Evolutionary conservation across 805 yeast species (phyloP).

Genomic region (Barnettozyma wickerhamii): DNA sequence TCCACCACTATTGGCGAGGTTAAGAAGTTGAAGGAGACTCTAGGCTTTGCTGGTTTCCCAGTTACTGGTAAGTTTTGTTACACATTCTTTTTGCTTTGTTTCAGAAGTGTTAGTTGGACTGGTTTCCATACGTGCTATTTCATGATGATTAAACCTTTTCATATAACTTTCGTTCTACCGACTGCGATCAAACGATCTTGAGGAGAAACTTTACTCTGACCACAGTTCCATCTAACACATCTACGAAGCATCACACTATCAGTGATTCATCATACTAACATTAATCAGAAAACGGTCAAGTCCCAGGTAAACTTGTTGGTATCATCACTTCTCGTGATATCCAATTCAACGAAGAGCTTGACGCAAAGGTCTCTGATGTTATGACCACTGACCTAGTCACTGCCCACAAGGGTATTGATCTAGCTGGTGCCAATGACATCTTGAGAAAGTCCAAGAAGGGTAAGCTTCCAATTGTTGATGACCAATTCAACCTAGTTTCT

Average conservation of each 20-base stretch:
- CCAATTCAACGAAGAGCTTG: slow-evolving; percentile 82
- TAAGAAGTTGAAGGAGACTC: slow-evolving; percentile 58
- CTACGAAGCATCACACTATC: no score
- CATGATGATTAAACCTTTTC: slow-evolving; percentile 49
- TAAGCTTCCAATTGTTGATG: slow-evolving; percentile 90
- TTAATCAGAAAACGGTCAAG: slow-evolving; percentile 68
- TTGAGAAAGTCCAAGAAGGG: slow-evolving; percentile 94
- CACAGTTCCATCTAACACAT: no score
- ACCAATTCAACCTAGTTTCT: slow-evolving; percentile 69
- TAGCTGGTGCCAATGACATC: slow-evolving; percentile 84
- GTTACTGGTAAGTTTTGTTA: slow-evolving; percentile 99
- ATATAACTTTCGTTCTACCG: slow-evolving; percentile 99
- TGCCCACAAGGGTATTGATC: slow-evolving; percentile 75
- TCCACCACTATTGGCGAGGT: slow-evolving; percentile 75
- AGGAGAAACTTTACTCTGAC: slow-evolving; percentile 59
- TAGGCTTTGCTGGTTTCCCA: slow-evolving; percentile 97
- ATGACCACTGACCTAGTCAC: slow-evolving; percentile 90
- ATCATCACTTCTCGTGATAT: slow-evolving; percentile 95
- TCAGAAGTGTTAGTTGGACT: neutral
- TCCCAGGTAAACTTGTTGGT: slow-evolving; percentile 89
- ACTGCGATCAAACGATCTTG: slow-evolving; percentile 94
- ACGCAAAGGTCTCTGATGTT: slow-evolving; percentile 60
- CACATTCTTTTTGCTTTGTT: neutral
- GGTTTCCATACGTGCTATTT: slow-evolving; percentile 7
- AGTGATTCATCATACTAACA: slow-evolving; percentile 17